A percentile compares a stretch with the other conserved stretches of the same genome.
Evolutionary conservation across 352 stramenopile genomes (phyloP).

Genomic region (Phytophthora vignae): DNA sequence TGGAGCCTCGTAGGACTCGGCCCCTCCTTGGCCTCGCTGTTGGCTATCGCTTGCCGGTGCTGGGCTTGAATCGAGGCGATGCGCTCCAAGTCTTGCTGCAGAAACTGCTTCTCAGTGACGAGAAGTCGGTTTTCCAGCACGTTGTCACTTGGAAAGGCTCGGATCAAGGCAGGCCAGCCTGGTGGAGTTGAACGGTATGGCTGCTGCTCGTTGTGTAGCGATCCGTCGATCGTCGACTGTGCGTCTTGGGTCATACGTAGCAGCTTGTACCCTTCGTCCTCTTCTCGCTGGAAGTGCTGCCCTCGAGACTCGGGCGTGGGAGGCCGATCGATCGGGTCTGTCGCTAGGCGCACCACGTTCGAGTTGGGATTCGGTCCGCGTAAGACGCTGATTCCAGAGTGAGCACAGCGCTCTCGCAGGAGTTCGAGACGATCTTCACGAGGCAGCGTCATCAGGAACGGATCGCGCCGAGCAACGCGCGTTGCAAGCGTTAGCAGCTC

Average conservation of each 20-base stretch:
- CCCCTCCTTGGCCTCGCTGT: background rate
- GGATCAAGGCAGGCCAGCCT: constrained; percentile 49
- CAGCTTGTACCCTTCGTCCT: constrained; percentile 32
- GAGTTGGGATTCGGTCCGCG: constrained; percentile 50
- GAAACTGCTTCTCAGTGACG: constrained; percentile 64
- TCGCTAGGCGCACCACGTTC: constrained; percentile 32
- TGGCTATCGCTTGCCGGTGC: constrained; percentile 28
- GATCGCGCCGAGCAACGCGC: constrained; percentile 61
- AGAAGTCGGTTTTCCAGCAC: constrained; percentile 58
- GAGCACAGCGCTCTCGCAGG: constrained; percentile 53
- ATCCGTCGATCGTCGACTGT: constrained; percentile 26
- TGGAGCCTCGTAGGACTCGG: constrained; percentile 5
- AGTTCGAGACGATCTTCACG: constrained; percentile 52
- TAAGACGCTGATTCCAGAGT: constrained; percentile 68
- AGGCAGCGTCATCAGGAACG: constrained; percentile 68
- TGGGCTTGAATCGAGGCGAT: constrained; percentile 38
- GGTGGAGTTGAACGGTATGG: constrained; percentile 1
- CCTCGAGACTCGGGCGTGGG: constrained; percentile 3
- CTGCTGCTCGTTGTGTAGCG: background rate
- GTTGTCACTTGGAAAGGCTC: constrained; percentile 59
- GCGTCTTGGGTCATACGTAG: constrained; percentile 28
- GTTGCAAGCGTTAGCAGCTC: constrained; percentile 65
- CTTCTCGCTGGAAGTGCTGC: constrained; percentile 19
- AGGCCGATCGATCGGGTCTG: constrained; percentile 6
- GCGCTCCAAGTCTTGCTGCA: constrained; percentile 61